Conservation (phyloP, 495 filamentous ascomycete species). For the Margaritispora aquatica region DNA sequence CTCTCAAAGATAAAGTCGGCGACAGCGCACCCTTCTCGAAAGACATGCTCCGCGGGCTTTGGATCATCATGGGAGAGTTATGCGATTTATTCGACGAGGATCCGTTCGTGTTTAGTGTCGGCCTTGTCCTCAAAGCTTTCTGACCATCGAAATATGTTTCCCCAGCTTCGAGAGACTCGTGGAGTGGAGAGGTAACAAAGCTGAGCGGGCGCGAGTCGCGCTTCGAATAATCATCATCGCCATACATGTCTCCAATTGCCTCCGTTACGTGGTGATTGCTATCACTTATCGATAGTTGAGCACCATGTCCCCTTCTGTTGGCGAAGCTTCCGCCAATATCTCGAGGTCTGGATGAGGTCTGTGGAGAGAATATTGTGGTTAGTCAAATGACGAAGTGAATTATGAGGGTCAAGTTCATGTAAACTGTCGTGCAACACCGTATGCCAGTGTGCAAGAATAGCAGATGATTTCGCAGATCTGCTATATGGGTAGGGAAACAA, state of each 20-base stretch:
- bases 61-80: slow-evolving; percentile 21
- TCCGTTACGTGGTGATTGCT: slow-evolving; percentile 94
- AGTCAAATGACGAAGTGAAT: slow-evolving; percentile 4
- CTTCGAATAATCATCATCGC: slow-evolving; percentile 64
- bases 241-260: slow-evolving; percentile 94
- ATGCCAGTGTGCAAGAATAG: slow-evolving; percentile 1
- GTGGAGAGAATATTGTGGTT: slow-evolving; percentile 15
- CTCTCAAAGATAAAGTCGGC: slow-evolving; percentile 52
- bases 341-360: slow-evolving; percentile 51
- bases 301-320: slow-evolving; percentile 47
- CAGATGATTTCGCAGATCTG: background rate
- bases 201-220: slow-evolving; percentile 56
- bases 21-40: slow-evolving; percentile 38
- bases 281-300: slow-evolving; percentile 52
- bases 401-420: background rate
- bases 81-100: slow-evolving; percentile 15
- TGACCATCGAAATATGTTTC: slow-evolving; percentile 30
- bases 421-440: slow-evolving; percentile 6
- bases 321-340: slow-evolving; percentile 49
- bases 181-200: slow-evolving; percentile 49
- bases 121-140: slow-evolving; percentile 23
- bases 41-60: slow-evolving; percentile 15
- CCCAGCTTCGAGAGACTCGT: slow-evolving; percentile 26
- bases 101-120: slow-evolving; percentile 19
- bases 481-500: background rate